These are phyloP conservation scores for Sarcodon aspratus DNA, from an alignment of 768 basidiomycete genomes.

Conservation along the genomic window DNA sequence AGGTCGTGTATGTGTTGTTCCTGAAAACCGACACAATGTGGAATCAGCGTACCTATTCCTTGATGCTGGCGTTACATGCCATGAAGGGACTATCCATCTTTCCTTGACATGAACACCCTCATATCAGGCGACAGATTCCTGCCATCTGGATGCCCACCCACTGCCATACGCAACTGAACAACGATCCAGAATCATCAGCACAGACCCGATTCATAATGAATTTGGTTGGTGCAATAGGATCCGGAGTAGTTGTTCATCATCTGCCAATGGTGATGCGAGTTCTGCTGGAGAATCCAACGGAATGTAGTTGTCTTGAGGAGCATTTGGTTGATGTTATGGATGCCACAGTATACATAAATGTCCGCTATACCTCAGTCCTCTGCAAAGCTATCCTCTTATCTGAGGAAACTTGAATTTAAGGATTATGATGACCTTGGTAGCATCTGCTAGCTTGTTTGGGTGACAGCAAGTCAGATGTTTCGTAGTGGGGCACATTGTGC, in stretches of 20 bases:
- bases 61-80: background rate
- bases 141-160: background rate
- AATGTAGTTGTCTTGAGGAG: slow-evolving; percentile 11
- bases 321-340: background rate
- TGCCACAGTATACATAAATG: background rate
- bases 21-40: background rate
- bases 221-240: slow-evolving; percentile 2
- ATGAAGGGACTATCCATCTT: background rate
- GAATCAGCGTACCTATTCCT: too few species aligned
- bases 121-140: background rate
- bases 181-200: slow-evolving; percentile 8
- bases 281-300: slow-evolving; percentile 3
- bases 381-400: slow-evolving; percentile 33
- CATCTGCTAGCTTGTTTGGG: slow-evolving; percentile 37
- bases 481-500: too few species aligned
- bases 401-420: slow-evolving; percentile 57
- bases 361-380: slow-evolving; percentile 9
- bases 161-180: background rate
- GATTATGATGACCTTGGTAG: slow-evolving; percentile 46
- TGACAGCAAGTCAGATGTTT: slow-evolving; percentile 28
- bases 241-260: slow-evolving; percentile 1
- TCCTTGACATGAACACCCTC: background rate
- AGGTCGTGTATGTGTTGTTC: background rate
- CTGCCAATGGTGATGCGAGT: background rate
- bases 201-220: slow-evolving; percentile 34